Evolutionary conservation across 768 basidiomycete genomes (phyloP).

Genomic region (Auricularia sp.): DNA sequence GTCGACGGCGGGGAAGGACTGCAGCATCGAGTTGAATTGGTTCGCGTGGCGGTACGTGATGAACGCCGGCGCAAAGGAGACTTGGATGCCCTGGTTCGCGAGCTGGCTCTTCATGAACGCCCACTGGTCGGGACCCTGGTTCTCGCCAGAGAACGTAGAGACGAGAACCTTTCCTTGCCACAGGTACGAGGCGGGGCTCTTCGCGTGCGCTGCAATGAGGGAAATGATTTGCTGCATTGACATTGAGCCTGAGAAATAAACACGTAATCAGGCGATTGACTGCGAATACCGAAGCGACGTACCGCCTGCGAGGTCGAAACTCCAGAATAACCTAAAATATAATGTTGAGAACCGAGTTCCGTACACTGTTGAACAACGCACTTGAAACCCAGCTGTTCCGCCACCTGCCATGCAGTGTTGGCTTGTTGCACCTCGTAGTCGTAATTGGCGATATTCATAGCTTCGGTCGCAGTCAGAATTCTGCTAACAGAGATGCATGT

Average conservation of each 20-base stretch:
- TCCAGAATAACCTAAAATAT: neutral
- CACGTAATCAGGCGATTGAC: too few species aligned
- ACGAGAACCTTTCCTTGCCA: neutral
- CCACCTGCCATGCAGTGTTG: neutral
- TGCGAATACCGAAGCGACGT: too few species aligned
- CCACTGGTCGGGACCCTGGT: neutral
- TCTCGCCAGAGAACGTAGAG: neutral
- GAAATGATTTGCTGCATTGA: neutral
- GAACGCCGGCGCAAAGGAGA: conserved; percentile 17
- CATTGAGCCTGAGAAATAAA: neutral
- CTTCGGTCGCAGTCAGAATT: neutral
- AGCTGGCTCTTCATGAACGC: neutral
- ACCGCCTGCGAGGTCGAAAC: neutral
- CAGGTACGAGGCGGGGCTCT: neutral
- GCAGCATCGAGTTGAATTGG: conserved; percentile 13
- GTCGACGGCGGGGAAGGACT: conserved; percentile 16
- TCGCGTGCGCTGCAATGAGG: neutral
- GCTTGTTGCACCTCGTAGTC: neutral
- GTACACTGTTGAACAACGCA: neutral
- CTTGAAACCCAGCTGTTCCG: neutral
- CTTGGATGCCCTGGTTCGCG: neutral
- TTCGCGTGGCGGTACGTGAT: conserved; percentile 18
- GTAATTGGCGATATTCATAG: neutral
- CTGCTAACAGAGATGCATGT: too few species aligned
- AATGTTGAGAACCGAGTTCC: neutral